Evolutionary conservation across 2,329 filamentous ascomycete genomes (phyloP).

Genomic region (Achaetomium macrosporum): DNA sequence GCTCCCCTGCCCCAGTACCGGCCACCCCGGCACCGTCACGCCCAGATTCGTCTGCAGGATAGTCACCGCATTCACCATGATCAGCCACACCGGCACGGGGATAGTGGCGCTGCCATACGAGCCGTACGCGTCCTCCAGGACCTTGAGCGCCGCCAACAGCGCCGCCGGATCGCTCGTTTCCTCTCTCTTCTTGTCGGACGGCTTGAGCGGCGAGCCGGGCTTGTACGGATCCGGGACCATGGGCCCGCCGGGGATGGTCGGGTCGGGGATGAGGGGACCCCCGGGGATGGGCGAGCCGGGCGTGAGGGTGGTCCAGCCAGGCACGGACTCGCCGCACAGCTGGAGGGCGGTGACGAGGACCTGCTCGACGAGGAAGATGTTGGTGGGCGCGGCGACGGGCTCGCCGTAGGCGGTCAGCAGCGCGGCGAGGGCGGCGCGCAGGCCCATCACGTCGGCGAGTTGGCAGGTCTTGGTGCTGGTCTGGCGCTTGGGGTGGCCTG

Average conservation of each 20-base stretch:
- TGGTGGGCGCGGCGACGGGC: slow-evolving; percentile 17
- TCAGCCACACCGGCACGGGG: slow-evolving; percentile 22
- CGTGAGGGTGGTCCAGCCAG: slow-evolving; percentile 23
- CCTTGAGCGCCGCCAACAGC: slow-evolving; percentile 18
- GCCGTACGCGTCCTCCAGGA: slow-evolving; percentile 24
- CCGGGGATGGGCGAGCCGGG: slow-evolving; percentile 27
- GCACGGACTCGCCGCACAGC: slow-evolving; percentile 22
- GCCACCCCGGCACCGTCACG: slow-evolving; percentile 24
- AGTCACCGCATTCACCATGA: slow-evolving; percentile 25
- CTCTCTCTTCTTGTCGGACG: slow-evolving; percentile 3
- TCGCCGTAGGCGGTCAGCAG: slow-evolving; percentile 23
- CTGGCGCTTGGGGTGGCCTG: slow-evolving; percentile 16
- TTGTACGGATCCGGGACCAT: slow-evolving; percentile 28
- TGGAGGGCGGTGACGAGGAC: slow-evolving; percentile 24
- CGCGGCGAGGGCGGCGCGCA: slow-evolving; percentile 21
- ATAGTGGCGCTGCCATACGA: slow-evolving; percentile 19
- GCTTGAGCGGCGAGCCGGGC: slow-evolving; percentile 17
- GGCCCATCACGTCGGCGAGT: slow-evolving; percentile 20
- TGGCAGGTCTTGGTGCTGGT: slow-evolving; percentile 18
- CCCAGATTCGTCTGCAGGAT: slow-evolving; percentile 23
- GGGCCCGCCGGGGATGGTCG: slow-evolving; percentile 24
- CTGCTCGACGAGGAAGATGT: slow-evolving; percentile 27
- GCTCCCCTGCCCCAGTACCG: slow-evolving; percentile 20
- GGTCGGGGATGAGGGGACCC: slow-evolving; percentile 29
- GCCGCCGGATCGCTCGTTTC: slow-evolving; percentile 13